Conservation (phyloP, 2,329 filamentous ascomycete species). For the Aspergillus sp. region DNA sequence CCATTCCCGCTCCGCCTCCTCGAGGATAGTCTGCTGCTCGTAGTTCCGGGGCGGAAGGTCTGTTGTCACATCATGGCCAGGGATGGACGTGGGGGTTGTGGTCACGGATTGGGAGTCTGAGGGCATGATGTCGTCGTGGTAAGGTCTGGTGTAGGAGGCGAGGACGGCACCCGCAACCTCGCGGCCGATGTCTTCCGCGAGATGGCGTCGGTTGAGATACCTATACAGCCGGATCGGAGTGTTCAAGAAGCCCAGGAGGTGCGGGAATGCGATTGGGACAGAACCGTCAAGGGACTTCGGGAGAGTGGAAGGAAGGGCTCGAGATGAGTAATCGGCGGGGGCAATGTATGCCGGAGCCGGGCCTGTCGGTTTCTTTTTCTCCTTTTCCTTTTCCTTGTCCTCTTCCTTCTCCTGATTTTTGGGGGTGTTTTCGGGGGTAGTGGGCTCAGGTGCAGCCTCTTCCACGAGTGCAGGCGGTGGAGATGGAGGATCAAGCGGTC, state of each 20-base stretch:
- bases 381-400: constrained; percentile 39
- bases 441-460: constrained; percentile 19
- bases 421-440: constrained; percentile 18
- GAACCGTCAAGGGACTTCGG: constrained; percentile 69
- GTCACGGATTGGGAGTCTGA: constrained; percentile 38
- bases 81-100: constrained; percentile 17
- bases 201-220: constrained; percentile 71
- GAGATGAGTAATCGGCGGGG: constrained; percentile 62
- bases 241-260: constrained; percentile 86
- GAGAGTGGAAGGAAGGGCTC: constrained; percentile 56
- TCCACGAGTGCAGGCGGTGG: constrained; percentile 18
- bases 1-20: constrained; percentile 73
- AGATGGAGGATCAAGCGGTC: constrained; percentile 57
- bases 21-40: constrained; percentile 61
- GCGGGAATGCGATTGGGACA: constrained; percentile 68
- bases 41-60: constrained; percentile 28
- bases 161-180: constrained; percentile 83
- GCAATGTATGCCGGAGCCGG: constrained; percentile 67
- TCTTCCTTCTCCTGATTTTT: constrained; percentile 41
- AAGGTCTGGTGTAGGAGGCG: constrained; percentile 36
- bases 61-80: neutral
- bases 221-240: constrained; percentile 80
- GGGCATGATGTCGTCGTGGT: constrained; percentile 26
- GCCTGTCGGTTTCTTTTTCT: constrained; percentile 48
- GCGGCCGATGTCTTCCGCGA: constrained; percentile 83